A percentile compares a stretch with the other conserved stretches of the same genome.
phyloP scores from a whole-genome alignment of 2,329 filamentous ascomycete genomes.

The Hypocrella siamensis region DNA sequence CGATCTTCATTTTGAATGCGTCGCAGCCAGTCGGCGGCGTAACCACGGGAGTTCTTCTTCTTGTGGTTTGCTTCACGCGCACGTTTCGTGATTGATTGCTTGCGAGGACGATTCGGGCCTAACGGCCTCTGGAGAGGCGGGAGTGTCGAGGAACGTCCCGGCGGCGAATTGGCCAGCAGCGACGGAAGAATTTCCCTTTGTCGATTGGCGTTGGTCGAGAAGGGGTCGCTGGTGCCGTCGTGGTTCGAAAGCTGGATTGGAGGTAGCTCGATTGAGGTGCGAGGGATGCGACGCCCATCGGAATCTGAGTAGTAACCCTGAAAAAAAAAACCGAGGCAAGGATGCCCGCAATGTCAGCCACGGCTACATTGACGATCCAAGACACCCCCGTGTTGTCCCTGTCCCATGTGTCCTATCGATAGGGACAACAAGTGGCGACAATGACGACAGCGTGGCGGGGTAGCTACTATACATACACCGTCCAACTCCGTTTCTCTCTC shows the following conservation, averaged over 20 bases:
- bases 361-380: too few relatives aligned
- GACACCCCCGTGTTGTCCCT: too few relatives aligned
- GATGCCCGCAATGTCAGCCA: conserved; percentile 3
- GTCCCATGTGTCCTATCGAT: too few relatives aligned
- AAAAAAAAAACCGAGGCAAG: not conserved
- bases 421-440: conserved; percentile 11
- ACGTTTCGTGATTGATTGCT: conserved; percentile 73
- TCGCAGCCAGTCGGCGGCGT: conserved; percentile 51
- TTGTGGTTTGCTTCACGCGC: conserved; percentile 65
- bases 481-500: conserved; percentile 68
- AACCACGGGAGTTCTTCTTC: conserved; percentile 55
- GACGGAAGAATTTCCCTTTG: conserved; percentile 69
- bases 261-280: conserved; percentile 58
- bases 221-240: conserved; percentile 60
- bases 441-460: conserved; percentile 13
- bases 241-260: conserved; percentile 43
- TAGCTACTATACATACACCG: conserved; percentile 36
- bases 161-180: conserved; percentile 66
- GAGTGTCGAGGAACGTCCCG: conserved; percentile 74
- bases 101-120: conserved; percentile 59
- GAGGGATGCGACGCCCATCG: conserved; percentile 46
- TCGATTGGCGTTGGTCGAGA: conserved; percentile 34
- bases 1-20: conserved; percentile 45
- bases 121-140: conserved; percentile 66
- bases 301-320: conserved; percentile 59